Evolutionary conservation across 768 basidiomycete species (phyloP), one percentile per base, ranked within the genome.

Genomic region (Suillus cothurnatus): DNA sequence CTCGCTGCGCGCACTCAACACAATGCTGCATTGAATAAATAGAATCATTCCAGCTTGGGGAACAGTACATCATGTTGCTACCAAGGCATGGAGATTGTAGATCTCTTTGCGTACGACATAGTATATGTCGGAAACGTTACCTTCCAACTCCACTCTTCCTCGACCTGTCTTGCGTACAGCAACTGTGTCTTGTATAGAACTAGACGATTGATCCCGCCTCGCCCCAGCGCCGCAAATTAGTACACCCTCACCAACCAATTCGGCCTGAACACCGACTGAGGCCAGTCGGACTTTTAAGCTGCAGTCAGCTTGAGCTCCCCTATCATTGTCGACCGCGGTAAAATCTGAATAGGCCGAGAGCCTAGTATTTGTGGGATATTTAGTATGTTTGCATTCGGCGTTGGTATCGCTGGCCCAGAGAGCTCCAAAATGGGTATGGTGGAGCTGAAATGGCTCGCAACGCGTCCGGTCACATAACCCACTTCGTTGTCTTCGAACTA

Each of bases 401-500:
- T 63, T 31, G 66, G 57, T 52, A 72, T 71, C 52, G 76, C 71
- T 49, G 81, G 71, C 28, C 80, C 78, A 34, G 84, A 76, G 7
- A 91, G 89, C 72, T 97, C 96, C 34, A 99, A 88, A 17, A 89
- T 86, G 1, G 97, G 95, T 62, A 99, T 89, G 6, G 89, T 93
- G 3, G 96, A 94, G 67, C 90, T 94, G 21, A 94, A 88, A 64
- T 93, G 90, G 36, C 89, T 86, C 4, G 90, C 84, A 38, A 99
- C 88, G n/a, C 92, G 87, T 26, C 97, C 97, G 26, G 89, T 88
- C 52, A 99, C 88, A 75, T 90, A 96, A 21, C 93, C 95, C 53
- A 99, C 92, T 77, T 99, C 95, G 71, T 95, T 99, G 75, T 98
- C 97, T 72, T 99, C 97, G 73, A 97, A 98, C 95, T 98, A 50